Percentiles rank a stretch among this genome's conserved stretches.
These are phyloP conservation scores for Tylopilus cervinicoccineus DNA, from an alignment of 768 basidiomycete genomes.

Conservation along the genomic window DNA sequence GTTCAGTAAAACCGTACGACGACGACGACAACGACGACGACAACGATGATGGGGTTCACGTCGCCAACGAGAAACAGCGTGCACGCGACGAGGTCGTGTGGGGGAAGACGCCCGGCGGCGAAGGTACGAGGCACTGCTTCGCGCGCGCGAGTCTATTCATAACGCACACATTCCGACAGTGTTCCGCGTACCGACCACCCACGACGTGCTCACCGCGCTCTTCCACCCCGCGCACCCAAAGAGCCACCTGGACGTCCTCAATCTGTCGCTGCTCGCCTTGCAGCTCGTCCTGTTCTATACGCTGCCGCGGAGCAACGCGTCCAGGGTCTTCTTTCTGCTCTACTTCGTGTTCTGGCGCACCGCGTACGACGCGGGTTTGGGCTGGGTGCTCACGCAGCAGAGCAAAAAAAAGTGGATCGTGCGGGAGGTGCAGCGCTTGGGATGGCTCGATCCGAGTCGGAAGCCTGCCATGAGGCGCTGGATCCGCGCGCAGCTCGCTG, in stretches of 20 bases:
- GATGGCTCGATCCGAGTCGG: slow-evolving; percentile 82
- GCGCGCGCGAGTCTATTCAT: too few relatives aligned
- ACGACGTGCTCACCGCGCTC: slow-evolving; percentile 81
- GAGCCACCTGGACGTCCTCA: slow-evolving; percentile 85
- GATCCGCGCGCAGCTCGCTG: slow-evolving; percentile 82
- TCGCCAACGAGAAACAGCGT: slow-evolving; percentile 13
- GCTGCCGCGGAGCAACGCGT: slow-evolving; percentile 52
- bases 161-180: slow-evolving; percentile 43
- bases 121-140: slow-evolving; percentile 50
- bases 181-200: slow-evolving; percentile 89
- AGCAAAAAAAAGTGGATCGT: slow-evolving; percentile 96
- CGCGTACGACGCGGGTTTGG: slow-evolving; percentile 90
- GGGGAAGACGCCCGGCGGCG: slow-evolving; percentile 81
- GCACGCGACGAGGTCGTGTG: slow-evolving; percentile 63
- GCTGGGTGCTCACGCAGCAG: slow-evolving; percentile 91
- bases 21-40: neutral
- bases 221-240: slow-evolving; percentile 82
- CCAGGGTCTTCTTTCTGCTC: slow-evolving; percentile 71
- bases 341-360: slow-evolving; percentile 94
- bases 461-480: slow-evolving; percentile 65
- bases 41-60: neutral
- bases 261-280: slow-evolving; percentile 69
- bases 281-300: slow-evolving; percentile 73
- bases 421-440: slow-evolving; percentile 65
- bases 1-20: neutral